Conservation (phyloP, 176 grass and related monocot genomes). For the Alopecurus myosuroides region DNA sequence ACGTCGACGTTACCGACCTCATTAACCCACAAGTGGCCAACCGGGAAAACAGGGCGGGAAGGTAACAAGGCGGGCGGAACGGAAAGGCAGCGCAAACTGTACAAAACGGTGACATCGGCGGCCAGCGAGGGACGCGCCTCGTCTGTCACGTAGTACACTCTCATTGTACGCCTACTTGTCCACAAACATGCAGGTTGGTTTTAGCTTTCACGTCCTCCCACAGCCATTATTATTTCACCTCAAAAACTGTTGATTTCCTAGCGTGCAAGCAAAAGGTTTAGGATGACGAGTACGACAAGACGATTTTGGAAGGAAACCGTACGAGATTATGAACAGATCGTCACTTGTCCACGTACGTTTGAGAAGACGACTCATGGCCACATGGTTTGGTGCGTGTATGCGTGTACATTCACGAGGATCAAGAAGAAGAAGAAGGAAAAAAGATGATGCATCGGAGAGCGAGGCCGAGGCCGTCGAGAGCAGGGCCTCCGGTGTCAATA, state of each 20-base stretch:
- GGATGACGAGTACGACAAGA: no score
- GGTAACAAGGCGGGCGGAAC: background rate
- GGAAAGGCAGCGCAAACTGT: background rate
- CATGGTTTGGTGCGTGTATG: background rate
- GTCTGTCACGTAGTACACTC: no score
- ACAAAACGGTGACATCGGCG: background rate
- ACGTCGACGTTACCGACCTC: background rate
- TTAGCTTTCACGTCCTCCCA: no score
- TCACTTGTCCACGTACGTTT: background rate
- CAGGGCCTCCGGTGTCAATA: constrained; percentile 5
- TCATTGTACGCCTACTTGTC: no score
- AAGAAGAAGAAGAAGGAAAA: background rate
- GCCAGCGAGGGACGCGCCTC: no score
- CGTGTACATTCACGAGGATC: background rate
- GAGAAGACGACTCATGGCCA: background rate
- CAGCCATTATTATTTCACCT: no score
- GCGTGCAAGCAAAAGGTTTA: no score
- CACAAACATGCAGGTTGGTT: no score
- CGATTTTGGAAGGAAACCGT: no score
- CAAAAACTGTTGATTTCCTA: no score
- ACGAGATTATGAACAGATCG: background rate
- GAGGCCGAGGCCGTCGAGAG: background rate
- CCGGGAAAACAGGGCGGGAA: background rate
- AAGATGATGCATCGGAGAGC: background rate
- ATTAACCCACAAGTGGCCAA: constrained; percentile 4